phyloP scores from a whole-genome alignment of 2,329 filamentous ascomycete species.

The Phyllosticta citrichinensis region DNA sequence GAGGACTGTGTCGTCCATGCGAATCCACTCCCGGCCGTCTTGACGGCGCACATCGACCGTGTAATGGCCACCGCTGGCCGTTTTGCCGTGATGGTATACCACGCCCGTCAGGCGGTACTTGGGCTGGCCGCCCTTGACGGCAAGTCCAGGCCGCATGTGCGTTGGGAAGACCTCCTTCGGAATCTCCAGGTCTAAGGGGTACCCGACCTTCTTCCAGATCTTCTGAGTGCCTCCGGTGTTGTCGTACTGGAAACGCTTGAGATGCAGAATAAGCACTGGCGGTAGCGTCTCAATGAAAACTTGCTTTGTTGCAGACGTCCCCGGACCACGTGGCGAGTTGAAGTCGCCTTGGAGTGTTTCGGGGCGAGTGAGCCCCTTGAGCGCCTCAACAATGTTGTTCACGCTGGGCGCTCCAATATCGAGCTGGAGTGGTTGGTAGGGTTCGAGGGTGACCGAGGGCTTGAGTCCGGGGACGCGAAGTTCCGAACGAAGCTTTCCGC shows the following conservation, averaged over 20 bases:
- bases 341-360: conserved; percentile 83
- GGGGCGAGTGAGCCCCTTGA: conserved; percentile 72
- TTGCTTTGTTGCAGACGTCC: conserved; percentile 78
- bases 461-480: conserved; percentile 78
- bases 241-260: conserved; percentile 97
- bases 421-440: conserved; percentile 87
- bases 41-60: conserved; percentile 94
- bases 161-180: conserved; percentile 80
- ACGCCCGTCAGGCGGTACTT: conserved; percentile 81
- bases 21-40: conserved; percentile 92
- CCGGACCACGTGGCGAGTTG: conserved; percentile 64
- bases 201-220: conserved; percentile 97
- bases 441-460: conserved; percentile 82
- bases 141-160: conserved; percentile 56
- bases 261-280: conserved; percentile 82
- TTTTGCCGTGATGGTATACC: conserved; percentile 96
- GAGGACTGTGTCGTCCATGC: conserved; percentile 87
- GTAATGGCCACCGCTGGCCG: conserved; percentile 91
- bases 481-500: conserved; percentile 82
- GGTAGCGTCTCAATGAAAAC: conserved; percentile 88
- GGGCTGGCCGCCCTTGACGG: conserved; percentile 59
- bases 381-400: conserved; percentile 82
- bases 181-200: conserved; percentile 88
- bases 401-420: conserved; percentile 85
- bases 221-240: conserved; percentile 82